These are phyloP conservation scores for Lodderomyces metapsilosis DNA, from an alignment of 1,139 yeast species.

Conservation along the genomic window DNA sequence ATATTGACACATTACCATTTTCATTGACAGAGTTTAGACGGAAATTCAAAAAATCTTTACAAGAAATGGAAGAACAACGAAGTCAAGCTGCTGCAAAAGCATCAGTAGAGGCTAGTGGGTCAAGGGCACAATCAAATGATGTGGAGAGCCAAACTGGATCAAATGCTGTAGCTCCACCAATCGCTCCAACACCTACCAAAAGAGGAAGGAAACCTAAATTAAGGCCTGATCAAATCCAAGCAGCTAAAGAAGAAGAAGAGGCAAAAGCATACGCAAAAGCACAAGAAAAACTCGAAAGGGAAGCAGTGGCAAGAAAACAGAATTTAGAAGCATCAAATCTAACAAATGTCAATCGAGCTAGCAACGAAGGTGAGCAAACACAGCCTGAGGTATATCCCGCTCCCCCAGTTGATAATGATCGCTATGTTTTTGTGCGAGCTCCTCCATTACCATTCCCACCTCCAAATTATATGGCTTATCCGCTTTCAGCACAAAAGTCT, in stretches of 20 bases:
- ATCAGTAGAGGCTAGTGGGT: background rate
- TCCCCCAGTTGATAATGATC: background rate
- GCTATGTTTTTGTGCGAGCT: constrained; percentile 22
- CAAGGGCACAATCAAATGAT: background rate
- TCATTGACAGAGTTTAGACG: constrained; percentile 17
- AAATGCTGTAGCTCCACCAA: background rate
- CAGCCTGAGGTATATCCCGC: too few species aligned
- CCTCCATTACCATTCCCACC: constrained; percentile 52
- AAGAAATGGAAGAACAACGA: background rate
- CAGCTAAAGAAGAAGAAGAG: background rate
- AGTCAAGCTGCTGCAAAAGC: background rate
- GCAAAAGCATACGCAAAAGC: background rate
- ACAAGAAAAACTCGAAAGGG: too few species aligned
- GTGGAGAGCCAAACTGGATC: background rate
- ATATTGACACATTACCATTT: constrained; percentile 24
- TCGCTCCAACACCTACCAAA: background rate
- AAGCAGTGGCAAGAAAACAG: background rate
- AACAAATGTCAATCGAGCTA: too few species aligned
- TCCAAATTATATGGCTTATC: constrained; percentile 50
- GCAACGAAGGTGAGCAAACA: too few species aligned
- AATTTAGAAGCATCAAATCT: background rate
- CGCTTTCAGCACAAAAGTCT: constrained; percentile 37
- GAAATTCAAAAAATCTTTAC: background rate
- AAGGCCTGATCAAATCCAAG: background rate
- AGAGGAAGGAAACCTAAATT: background rate